Percentiles rank a stretch among this genome's conserved stretches.
These are phyloP conservation scores for Tetracladium maxilliforme DNA, from an alignment of 2,329 filamentous ascomycete genomes.

Conservation along the genomic window DNA sequence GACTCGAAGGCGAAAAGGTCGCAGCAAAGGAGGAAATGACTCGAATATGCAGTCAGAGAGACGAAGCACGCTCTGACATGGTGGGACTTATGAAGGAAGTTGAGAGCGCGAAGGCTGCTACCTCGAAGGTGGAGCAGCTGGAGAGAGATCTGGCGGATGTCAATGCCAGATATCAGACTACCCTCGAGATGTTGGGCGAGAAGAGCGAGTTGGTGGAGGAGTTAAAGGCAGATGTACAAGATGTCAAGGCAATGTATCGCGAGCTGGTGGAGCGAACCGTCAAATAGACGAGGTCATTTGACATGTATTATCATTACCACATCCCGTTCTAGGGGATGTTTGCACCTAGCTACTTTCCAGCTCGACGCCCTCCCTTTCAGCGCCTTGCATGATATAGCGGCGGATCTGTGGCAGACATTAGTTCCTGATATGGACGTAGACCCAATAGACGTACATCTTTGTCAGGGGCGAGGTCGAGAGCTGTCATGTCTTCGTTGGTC, in stretches of 20 bases:
- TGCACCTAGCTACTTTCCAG: no score
- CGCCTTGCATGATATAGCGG: conserved; percentile 61
- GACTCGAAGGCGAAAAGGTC: conserved; percentile 84
- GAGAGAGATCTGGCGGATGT: conserved; percentile 55
- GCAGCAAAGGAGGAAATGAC: conserved; percentile 75
- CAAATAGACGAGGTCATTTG: conserved; percentile 28
- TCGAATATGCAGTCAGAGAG: conserved; percentile 69
- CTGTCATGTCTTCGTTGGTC: conserved; percentile 53
- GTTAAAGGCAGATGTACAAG: conserved; percentile 71
- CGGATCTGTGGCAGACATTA: no score
- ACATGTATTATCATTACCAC: no score
- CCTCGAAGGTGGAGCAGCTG: conserved; percentile 44
- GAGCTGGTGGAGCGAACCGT: conserved; percentile 80
- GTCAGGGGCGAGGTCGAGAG: conserved; percentile 77
- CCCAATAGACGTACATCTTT: conserved; percentile 49
- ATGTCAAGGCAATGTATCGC: conserved; percentile 92
- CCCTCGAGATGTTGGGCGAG: conserved; percentile 87
- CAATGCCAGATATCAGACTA: conserved; percentile 72
- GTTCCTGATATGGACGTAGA: no score
- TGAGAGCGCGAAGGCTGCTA: conserved; percentile 50
- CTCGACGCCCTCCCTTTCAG: conserved; percentile 75
- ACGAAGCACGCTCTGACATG: conserved; percentile 87
- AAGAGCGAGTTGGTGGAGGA: conserved; percentile 94
- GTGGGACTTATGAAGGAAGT: conserved; percentile 78
- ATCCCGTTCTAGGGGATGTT: no score